Conservation (phyloP, 2,329 filamentous ascomycete genomes). For the Calonectria pteridis region DNA sequence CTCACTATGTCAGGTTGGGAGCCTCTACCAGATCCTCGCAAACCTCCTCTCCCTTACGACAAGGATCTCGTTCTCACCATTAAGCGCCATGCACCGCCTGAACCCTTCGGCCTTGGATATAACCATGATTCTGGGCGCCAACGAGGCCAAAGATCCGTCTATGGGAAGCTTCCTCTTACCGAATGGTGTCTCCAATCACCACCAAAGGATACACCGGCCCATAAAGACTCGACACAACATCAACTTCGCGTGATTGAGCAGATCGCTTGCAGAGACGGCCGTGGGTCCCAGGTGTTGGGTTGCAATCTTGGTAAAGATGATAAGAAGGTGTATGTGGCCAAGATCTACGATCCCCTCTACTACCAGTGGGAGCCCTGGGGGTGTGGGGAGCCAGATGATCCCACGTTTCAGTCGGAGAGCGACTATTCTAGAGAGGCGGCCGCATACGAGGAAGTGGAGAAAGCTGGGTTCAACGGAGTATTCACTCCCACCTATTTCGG, state of each 20-base stretch:
- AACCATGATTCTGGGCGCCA: background rate
- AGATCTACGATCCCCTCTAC: background rate
- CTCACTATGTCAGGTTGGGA: background rate
- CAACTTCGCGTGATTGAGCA: background rate
- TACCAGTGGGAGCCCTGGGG: background rate
- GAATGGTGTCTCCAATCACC: conserved; percentile 5
- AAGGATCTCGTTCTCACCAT: background rate
- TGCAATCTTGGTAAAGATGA: background rate
- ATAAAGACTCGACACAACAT: background rate
- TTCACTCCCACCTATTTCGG: background rate
- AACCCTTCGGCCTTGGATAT: background rate
- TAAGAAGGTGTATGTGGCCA: background rate
- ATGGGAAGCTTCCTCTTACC: background rate
- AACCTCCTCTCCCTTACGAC: background rate
- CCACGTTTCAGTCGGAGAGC: background rate
- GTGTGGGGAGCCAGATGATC: background rate
- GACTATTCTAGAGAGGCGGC: background rate
- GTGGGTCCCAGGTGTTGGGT: background rate
- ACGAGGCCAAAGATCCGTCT: background rate
- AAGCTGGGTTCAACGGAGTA: background rate
- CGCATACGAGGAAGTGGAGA: background rate
- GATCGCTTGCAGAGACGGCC: background rate
- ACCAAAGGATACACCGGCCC: background rate
- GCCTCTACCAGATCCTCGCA: background rate
- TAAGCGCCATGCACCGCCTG: background rate